These are phyloP conservation scores for Rosa persica DNA, from an alignment of 306 rosid genomes.

Conservation along the genomic window DNA sequence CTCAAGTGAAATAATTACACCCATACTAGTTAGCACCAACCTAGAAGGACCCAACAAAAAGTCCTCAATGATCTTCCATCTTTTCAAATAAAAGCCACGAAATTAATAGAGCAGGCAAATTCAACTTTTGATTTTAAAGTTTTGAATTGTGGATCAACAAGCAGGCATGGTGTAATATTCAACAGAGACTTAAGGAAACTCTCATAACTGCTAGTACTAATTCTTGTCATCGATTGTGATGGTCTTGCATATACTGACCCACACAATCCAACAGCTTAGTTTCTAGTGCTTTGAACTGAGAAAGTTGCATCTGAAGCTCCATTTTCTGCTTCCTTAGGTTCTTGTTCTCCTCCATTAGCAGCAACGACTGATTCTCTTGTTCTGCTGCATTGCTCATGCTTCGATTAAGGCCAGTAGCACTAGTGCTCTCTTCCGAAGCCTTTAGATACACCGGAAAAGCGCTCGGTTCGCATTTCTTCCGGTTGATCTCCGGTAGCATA, in stretches of 20 bases:
- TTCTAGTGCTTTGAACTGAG: slow-evolving; percentile 65
- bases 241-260: slow-evolving; percentile 40
- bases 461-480: slow-evolving; percentile 85
- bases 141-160: neutral
- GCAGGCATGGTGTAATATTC: neutral
- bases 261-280: slow-evolving; percentile 55
- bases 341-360: slow-evolving; percentile 65
- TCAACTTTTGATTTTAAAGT: neutral
- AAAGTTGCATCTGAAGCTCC: slow-evolving; percentile 63
- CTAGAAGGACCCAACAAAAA: neutral
- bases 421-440: slow-evolving; percentile 46
- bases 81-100: neutral
- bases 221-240: neutral
- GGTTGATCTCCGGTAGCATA: slow-evolving; percentile 52
- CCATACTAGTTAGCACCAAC: neutral
- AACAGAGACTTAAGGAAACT: neutral
- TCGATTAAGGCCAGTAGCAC: neutral
- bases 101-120: neutral
- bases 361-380: slow-evolving; percentile 31
- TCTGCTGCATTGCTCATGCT: slow-evolving; percentile 27
- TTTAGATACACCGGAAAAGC: slow-evolving; percentile 71
- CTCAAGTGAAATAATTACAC: neutral
- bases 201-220: neutral
- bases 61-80: neutral
- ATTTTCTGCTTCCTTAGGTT: slow-evolving; percentile 57